phyloP scores from a whole-genome alignment of 768 basidiomycete species.

The Psilocybe cubensis region DNA sequence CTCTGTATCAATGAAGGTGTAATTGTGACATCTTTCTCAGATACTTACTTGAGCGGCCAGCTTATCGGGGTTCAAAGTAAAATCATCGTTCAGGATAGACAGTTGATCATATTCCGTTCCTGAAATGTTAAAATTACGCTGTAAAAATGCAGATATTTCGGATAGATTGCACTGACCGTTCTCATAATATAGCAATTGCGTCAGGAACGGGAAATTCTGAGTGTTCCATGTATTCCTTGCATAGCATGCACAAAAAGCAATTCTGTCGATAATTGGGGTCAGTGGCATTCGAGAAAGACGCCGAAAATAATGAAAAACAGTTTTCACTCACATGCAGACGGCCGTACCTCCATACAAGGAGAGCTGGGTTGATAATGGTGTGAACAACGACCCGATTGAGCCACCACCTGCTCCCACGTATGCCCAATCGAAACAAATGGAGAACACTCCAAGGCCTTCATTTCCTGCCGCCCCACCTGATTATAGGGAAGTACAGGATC shows the following conservation, averaged over 20 bases:
- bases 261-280: conserved; percentile 18
- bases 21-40: background rate
- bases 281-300: background rate
- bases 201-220: conserved; percentile 58
- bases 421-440: conserved; percentile 61
- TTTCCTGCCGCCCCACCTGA: conserved; percentile 51
- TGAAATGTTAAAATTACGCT: background rate
- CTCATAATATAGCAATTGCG: conserved; percentile 50
- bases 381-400: conserved; percentile 40
- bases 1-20: background rate
- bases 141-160: no score
- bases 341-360: conserved; percentile 46
- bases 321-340: conserved; percentile 43
- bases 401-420: conserved; percentile 39
- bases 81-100: conserved; percentile 50
- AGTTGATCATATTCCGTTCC: conserved; percentile 55
- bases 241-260: conserved; percentile 44
- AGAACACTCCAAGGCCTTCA: conserved; percentile 57
- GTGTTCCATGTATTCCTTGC: conserved; percentile 56
- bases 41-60: conserved; percentile 35
- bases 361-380: conserved; percentile 56
- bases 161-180: conserved; percentile 35
- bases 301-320: conserved; percentile 6
- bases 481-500: no score
- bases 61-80: conserved; percentile 47